These are phyloP conservation scores for Dryadomyces quercus-mongolicae DNA, from an alignment of 2,329 filamentous ascomycete genomes.

Conservation along the genomic window DNA sequence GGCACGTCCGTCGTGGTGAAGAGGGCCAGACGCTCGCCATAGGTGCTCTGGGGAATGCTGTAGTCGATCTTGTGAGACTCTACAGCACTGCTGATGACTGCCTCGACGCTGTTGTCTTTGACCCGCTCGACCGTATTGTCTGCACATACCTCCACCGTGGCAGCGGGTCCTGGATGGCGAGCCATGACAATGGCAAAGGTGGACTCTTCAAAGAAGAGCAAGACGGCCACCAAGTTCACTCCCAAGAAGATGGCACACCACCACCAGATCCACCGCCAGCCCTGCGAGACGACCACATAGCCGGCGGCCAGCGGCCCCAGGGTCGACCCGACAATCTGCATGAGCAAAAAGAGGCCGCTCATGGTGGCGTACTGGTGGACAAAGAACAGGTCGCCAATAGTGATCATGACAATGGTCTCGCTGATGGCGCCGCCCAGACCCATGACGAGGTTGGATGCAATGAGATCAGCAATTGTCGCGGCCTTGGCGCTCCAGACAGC, in stretches of 20 bases:
- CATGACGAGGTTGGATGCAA: background rate
- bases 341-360: slow-evolving; percentile 30
- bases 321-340: slow-evolving; percentile 23
- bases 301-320: slow-evolving; percentile 34
- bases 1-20: background rate
- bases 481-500: slow-evolving; percentile 1
- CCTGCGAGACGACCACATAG: slow-evolving; percentile 33
- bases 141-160: no score
- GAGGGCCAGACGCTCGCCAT: background rate
- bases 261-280: slow-evolving; percentile 33
- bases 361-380: slow-evolving; percentile 42
- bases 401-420: slow-evolving; percentile 2
- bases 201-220: slow-evolving; percentile 4
- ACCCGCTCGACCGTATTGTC: background rate
- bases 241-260: slow-evolving; percentile 15
- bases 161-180: background rate
- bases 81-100: background rate
- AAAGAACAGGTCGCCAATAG: slow-evolving; percentile 38
- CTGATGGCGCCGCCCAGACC: background rate
- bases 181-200: background rate
- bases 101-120: background rate
- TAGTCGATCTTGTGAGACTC: background rate
- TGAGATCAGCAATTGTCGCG: background rate
- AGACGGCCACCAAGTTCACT: background rate
- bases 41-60: background rate